Evolutionary conservation across 306 rosid genomes (phyloP).

Genomic region (Fragaria vesca): DNA sequence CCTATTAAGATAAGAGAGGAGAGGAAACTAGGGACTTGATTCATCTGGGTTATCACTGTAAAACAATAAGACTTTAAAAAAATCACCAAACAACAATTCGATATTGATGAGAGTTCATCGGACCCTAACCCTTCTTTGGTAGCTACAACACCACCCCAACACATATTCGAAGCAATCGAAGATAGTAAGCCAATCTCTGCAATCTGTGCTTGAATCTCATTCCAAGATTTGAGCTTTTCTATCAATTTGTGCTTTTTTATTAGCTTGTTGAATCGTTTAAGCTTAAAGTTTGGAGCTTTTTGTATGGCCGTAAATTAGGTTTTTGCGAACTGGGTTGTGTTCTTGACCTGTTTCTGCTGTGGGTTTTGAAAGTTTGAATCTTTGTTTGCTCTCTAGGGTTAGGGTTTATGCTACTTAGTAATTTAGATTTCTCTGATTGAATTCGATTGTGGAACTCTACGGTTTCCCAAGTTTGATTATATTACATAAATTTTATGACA

Average conservation of each 20-base stretch:
- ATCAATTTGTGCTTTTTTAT: not conserved
- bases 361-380: not conserved
- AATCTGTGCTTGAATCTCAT: not conserved
- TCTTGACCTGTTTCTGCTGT: not conserved
- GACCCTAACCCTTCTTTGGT: not conserved
- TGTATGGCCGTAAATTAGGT: not conserved
- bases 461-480: not conserved
- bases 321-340: not conserved
- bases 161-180: not conserved
- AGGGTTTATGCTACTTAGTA: not conserved
- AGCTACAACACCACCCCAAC: not conserved
- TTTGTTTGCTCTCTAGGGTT: not conserved
- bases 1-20: not conserved
- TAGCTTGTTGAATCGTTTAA: not conserved
- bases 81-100: not conserved
- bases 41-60: not conserved
- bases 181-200: slow-evolving; percentile 20
- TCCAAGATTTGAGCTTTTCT: not conserved
- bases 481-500: not conserved
- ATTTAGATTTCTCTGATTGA: not conserved
- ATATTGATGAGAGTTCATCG: slow-evolving; percentile 13
- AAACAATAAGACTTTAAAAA: not conserved
- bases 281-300: not conserved
- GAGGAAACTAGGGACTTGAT: not conserved
- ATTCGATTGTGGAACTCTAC: not conserved